A percentile compares a stretch with the other conserved stretches of the same genome.
Conservation (phyloP, 106 monocot species). For the Dactylorhiza incarnata region DNA sequence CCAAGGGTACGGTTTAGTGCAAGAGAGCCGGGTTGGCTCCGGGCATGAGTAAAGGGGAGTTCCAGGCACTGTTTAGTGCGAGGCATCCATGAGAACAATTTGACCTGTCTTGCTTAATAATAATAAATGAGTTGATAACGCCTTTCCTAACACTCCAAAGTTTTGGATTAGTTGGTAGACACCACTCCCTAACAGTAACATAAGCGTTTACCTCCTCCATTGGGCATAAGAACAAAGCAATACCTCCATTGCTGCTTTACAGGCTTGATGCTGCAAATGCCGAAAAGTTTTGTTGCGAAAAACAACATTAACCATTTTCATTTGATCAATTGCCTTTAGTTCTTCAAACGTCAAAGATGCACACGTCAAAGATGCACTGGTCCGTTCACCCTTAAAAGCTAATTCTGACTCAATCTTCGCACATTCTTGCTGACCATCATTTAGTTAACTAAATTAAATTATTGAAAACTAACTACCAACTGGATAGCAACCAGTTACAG, state of each 20-base stretch:
- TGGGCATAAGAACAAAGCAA: conserved; percentile 95
- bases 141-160: no score
- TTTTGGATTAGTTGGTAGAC: no score
- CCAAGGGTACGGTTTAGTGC: no score
- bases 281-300: conserved; percentile 79
- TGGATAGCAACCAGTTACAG: neutral
- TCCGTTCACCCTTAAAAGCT: conserved; percentile 8
- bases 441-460: no score
- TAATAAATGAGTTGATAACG: no score
- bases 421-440: conserved; percentile 16
- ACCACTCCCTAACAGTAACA: no score
- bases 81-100: no score
- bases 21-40: no score
- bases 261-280: conserved; percentile 64
- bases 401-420: conserved; percentile 9
- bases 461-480: neutral
- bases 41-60: no score
- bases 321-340: conserved; percentile 46
- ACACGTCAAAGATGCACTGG: conserved; percentile 9
- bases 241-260: conserved; percentile 66
- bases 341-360: conserved; percentile 47
- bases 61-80: no score
- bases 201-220: conserved; percentile 90
- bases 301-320: conserved; percentile 72
- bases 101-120: no score